Evolutionary conservation across 225 moss, liverwort and hornwort genomes (phyloP).

Genomic region (Pseudoscleropodium purum): DNA sequence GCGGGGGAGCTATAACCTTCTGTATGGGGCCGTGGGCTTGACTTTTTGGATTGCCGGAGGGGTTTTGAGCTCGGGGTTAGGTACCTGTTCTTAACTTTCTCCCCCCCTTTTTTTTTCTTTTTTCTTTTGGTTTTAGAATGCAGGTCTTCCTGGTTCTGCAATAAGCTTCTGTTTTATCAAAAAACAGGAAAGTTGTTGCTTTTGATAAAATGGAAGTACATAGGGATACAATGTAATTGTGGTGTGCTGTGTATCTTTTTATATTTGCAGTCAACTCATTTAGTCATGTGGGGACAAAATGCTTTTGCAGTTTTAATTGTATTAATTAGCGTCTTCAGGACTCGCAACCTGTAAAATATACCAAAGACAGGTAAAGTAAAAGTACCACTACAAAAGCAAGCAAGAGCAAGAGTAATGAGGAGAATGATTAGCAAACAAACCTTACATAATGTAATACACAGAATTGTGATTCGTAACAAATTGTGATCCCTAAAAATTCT

Average conservation of each 20-base stretch:
- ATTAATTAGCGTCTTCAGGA: not conserved
- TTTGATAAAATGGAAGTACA: not conserved
- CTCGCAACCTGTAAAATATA: not conserved
- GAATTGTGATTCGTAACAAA: not conserved
- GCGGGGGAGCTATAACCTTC: slow-evolving; percentile 65
- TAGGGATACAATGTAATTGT: not conserved
- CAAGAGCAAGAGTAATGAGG: not conserved
- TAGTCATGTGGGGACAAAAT: not conserved
- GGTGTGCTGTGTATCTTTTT: not conserved
- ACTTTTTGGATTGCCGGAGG: slow-evolving; percentile 67
- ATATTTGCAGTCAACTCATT: not conserved
- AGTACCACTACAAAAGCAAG: not conserved
- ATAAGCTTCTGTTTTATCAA: not conserved
- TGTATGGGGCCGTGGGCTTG: slow-evolving; percentile 66
- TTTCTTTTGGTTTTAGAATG: not conserved
- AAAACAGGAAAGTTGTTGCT: not conserved
- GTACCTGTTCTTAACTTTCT: not conserved
- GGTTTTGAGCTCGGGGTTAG: slow-evolving; percentile 32
- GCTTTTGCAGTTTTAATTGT: not conserved
- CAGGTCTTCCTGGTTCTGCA: not conserved
- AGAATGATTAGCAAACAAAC: not conserved
- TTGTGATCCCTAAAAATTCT: not conserved
- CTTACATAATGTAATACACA: not conserved
- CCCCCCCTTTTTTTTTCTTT: no score
- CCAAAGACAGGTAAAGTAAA: no score